These are phyloP conservation scores for Aspergillus texensis DNA, from an alignment of 2,329 filamentous ascomycete genomes.

Conservation along the genomic window DNA sequence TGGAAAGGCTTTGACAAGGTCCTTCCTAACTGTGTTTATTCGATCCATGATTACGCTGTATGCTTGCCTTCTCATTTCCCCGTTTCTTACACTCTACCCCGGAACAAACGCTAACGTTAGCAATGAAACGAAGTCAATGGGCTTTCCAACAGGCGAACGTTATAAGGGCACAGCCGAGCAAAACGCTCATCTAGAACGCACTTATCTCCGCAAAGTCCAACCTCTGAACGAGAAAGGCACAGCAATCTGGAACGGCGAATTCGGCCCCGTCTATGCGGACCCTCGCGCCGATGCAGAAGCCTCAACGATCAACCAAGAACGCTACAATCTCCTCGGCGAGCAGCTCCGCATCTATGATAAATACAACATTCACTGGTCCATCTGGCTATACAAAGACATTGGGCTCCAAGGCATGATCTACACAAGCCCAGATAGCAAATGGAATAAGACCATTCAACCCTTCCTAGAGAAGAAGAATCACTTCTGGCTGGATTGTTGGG, in stretches of 20 bases:
- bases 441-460: slow-evolving; percentile 54
- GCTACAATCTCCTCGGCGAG: slow-evolving; percentile 51
- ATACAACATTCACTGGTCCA: slow-evolving; percentile 58
- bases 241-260: slow-evolving; percentile 59
- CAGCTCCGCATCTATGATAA: slow-evolving; percentile 57
- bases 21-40: slow-evolving; percentile 50
- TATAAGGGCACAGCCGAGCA: slow-evolving; percentile 48
- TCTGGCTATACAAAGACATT: slow-evolving; percentile 64
- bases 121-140: slow-evolving; percentile 33
- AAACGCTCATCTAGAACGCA: slow-evolving; percentile 43
- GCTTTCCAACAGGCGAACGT: slow-evolving; percentile 44
- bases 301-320: slow-evolving; percentile 45
- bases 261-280: slow-evolving; percentile 47
- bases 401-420: slow-evolving; percentile 61
- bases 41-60: slow-evolving; percentile 48
- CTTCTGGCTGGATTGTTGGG: slow-evolving; percentile 61
- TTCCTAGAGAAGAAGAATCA: slow-evolving; percentile 60
- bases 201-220: slow-evolving; percentile 52
- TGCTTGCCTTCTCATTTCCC: neutral
- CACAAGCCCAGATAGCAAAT: slow-evolving; percentile 49
- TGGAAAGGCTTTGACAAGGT: slow-evolving; percentile 48
- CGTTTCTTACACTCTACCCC: neutral
- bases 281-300: slow-evolving; percentile 32
- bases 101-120: neutral
- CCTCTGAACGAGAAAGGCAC: slow-evolving; percentile 48